Conservation (phyloP, 352 stramenopile genomes). For the Globisporangium barbulae region DNA sequence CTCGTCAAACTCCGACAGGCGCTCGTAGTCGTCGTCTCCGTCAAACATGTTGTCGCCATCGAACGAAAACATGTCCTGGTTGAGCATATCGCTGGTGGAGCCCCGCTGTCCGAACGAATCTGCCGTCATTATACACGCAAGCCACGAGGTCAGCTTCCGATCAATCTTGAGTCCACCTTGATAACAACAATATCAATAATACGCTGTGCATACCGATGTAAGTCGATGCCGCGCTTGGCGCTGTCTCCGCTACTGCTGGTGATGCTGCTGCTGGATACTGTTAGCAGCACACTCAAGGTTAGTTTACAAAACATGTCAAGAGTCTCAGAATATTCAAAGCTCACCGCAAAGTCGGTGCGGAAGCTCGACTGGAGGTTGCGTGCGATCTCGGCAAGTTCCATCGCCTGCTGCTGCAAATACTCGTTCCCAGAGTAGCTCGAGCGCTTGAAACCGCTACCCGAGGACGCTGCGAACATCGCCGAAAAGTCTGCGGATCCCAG, state of each 20-base stretch:
- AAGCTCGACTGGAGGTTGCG: constrained; percentile 60
- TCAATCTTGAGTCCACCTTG: neutral
- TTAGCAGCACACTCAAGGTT: neutral
- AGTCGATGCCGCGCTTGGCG: constrained; percentile 34
- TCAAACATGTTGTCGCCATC: constrained; percentile 41
- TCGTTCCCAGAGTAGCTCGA: constrained; percentile 32
- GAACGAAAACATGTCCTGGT: constrained; percentile 37
- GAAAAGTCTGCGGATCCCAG: constrained; percentile 18
- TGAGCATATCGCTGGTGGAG: constrained; percentile 27
- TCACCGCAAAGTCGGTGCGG: constrained; percentile 17
- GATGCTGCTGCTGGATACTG: neutral
- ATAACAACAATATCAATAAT: no score
- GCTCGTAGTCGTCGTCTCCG: constrained; percentile 51
- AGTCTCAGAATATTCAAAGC: neutral
- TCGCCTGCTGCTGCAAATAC: constrained; percentile 53
- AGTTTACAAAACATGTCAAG: neutral
- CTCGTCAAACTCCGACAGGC: constrained; percentile 71
- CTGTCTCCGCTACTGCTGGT: constrained; percentile 14
- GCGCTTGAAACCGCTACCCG: constrained; percentile 21
- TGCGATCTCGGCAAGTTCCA: constrained; percentile 62
- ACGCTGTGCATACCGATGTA: constrained; percentile 13
- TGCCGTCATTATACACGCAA: constrained; percentile 8
- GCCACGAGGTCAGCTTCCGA: neutral
- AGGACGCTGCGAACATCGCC: constrained; percentile 16
- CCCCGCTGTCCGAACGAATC: constrained; percentile 46